Evolutionary conservation across 768 basidiomycete species (phyloP).

Genomic region (Pulveroboletus sp.): DNA sequence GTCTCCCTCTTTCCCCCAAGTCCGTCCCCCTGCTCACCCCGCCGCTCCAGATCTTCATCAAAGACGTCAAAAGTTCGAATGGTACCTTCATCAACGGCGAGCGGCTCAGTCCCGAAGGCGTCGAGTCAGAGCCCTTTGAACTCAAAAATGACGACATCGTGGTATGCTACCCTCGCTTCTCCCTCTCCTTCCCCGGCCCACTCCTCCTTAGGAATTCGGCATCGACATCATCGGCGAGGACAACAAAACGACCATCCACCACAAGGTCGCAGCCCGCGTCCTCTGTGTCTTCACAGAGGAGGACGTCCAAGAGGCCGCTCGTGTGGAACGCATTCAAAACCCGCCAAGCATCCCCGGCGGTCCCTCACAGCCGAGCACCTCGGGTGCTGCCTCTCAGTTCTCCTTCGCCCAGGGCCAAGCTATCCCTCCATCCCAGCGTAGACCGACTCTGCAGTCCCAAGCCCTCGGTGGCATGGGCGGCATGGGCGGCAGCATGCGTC

Average conservation of each 20-base stretch:
- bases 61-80: constrained; percentile 96
- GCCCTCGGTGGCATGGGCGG: constrained; percentile 69
- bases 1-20: constrained; percentile 38
- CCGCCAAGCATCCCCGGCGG: constrained; percentile 26
- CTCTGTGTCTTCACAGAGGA: constrained; percentile 84
- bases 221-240: constrained; percentile 99
- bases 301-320: constrained; percentile 72
- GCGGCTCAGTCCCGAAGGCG: constrained; percentile 80
- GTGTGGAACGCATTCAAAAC: constrained; percentile 63
- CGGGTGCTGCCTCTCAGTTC: constrained; percentile 31
- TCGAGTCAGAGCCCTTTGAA: constrained; percentile 90
- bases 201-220: constrained; percentile 78
- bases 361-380: constrained; percentile 35
- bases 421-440: constrained; percentile 42
- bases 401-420: constrained; percentile 39
- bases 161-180: constrained; percentile 47
- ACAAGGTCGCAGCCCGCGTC: constrained; percentile 95
- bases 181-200: constrained; percentile 2
- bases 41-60: constrained; percentile 80
- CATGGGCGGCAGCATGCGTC: constrained; percentile 67
- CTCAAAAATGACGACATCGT: constrained; percentile 95
- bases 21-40: constrained; percentile 10
- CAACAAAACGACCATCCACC: constrained; percentile 96
- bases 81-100: constrained; percentile 98
- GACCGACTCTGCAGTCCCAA: constrained; percentile 56